Base-by-base conservation (phyloP, 352 stramenopile species). In the Phytophthora litchii region DNA sequence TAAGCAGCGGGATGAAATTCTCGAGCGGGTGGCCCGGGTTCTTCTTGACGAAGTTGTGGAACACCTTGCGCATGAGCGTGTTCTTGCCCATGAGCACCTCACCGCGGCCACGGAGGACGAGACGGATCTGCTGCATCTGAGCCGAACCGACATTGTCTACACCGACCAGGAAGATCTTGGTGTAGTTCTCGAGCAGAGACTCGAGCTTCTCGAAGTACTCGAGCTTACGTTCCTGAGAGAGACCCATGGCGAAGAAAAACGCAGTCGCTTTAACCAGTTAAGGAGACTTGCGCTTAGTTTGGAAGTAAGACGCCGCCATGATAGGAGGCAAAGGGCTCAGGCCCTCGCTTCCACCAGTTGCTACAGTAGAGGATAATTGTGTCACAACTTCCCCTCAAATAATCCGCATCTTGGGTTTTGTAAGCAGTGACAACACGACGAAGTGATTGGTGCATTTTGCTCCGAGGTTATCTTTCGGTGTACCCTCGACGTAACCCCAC, bases 51-150 rank as follows among this genome's bases (percentile, higher is more conserved):
- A 93, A 99, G 67, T 97, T 97, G 73, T 83, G 83, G 67, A 99
- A 98, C 67, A 98, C 95, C 76, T 99, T 99, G 65, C 97, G 89
- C 89, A 99, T 99, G 75, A 99, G 96, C 70, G 98, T 99, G 89
- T 99, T 99, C 89, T 99, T 99, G 74, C 98, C 98, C 97, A 99
- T 99, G 63, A 99, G 89, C 46, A 99, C 81, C 45, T 98, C 94
- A 48, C 94, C 98, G 52, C 89, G 87, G 69, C 94, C 92, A 65
- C 97, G 96, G 17, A 99, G 92, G 23, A 84, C 86, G 32, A 96
- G 85, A 89, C 98, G 96, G 72, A 99, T 99, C 70, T 98, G 80
- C 77, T 99, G 97, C 77, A 99, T 97, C 86, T 99, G 98, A 71
- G 97, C 97, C 61, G 97, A 99, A 61, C 97, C 97, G 46, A 99